Conservation (phyloP, 2,329 filamentous ascomycete genomes). For the Diaporthe sp. region DNA sequence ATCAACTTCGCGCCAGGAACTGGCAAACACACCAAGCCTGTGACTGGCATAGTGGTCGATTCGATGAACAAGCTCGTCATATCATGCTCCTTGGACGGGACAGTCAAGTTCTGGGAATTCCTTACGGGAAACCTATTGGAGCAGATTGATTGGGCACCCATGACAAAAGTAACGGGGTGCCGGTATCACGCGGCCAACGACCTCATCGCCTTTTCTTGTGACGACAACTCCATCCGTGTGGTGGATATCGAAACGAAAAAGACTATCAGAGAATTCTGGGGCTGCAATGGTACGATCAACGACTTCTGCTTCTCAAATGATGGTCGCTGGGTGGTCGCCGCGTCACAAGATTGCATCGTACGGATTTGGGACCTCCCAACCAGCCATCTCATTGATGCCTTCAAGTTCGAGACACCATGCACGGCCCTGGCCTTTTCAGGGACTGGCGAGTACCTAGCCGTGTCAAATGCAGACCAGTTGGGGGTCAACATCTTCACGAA, state of each 20-base stretch:
- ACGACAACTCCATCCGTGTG: constrained; percentile 88
- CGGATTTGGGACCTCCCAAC: constrained; percentile 97
- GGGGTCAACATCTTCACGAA: constrained; percentile 98
- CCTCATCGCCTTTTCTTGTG: constrained; percentile 88
- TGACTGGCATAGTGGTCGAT: constrained; percentile 91
- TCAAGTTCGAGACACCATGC: constrained; percentile 83
- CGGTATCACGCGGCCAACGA: constrained; percentile 87
- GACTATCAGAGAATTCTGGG: constrained; percentile 93
- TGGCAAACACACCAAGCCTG: constrained; percentile 82
- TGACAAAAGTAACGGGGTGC: constrained; percentile 80
- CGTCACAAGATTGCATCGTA: constrained; percentile 83
- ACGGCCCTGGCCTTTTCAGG: constrained; percentile 88
- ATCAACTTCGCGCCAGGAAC: constrained; percentile 65
- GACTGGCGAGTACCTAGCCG: constrained; percentile 95
- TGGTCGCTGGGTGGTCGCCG: constrained; percentile 92
- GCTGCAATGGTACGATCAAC: constrained; percentile 78
- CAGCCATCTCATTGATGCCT: constrained; percentile 93
- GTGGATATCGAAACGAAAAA: constrained; percentile 92
- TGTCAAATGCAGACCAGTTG: constrained; percentile 82
- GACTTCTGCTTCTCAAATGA: constrained; percentile 93
- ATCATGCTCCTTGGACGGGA: constrained; percentile 90
- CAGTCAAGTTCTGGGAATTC: constrained; percentile 98
- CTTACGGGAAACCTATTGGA: constrained; percentile 82
- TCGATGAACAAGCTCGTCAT: constrained; percentile 88
- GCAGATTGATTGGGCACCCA: constrained; percentile 86